These are phyloP conservation scores for Neurospora sp. DNA, from an alignment of 495 filamentous ascomycete genomes.

Conservation along the genomic window DNA sequence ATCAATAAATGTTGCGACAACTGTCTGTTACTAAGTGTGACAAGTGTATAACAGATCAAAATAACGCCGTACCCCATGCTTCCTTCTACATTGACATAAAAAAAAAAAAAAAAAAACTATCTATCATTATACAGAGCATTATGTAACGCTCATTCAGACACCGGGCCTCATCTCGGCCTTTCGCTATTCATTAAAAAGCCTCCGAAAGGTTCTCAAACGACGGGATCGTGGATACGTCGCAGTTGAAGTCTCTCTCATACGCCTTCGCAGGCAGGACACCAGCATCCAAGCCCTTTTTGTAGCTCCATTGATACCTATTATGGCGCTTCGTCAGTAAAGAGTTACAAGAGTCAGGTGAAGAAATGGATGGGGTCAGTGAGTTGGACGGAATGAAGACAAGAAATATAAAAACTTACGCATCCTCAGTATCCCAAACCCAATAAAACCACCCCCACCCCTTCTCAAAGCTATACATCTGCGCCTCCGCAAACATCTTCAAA, in stretches of 20 bases:
- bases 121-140: neutral
- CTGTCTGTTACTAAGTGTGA: neutral
- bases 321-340: constrained; percentile 43
- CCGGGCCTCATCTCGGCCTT: neutral
- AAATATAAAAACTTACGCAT: constrained; percentile 17
- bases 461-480: constrained; percentile 90
- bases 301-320: constrained; percentile 83
- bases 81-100: neutral
- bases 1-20: neutral
- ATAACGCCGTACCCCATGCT: neutral
- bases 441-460: constrained; percentile 95
- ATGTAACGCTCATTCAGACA: neutral
- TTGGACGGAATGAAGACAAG: neutral
- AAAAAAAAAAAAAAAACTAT: neutral
- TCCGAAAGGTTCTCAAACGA: constrained; percentile 61
- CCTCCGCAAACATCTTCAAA: constrained; percentile 81
- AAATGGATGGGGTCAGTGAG: neutral
- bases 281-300: constrained; percentile 70
- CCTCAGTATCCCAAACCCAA: constrained; percentile 66
- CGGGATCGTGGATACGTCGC: constrained; percentile 52
- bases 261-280: constrained; percentile 76
- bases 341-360: neutral
- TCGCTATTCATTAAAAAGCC: constrained; percentile 43
- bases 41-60: neutral
- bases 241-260: constrained; percentile 66